Base-by-base conservation (phyloP, 2,329 filamentous ascomycete genomes). In the Diaporthe batatas region DNA sequence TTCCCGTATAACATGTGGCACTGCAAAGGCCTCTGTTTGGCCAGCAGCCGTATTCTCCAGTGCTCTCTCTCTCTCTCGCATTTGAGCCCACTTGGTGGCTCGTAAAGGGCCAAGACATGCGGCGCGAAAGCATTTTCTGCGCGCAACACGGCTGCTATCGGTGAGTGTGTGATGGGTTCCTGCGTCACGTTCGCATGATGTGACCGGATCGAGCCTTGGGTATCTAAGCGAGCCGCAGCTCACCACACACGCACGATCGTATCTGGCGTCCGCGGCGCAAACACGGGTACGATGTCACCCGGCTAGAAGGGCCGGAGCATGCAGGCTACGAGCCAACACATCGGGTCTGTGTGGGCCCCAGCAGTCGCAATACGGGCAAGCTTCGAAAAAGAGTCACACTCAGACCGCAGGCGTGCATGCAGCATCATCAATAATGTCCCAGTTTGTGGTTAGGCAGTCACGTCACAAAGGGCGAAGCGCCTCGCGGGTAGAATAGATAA, bases 261-360 rank as follows among this genome's bases (percentile, higher is more conserved):
- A 5, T 49, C 8, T 16, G 32, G 54, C n/a, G 14, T 25, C 42
- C 42, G 44, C 11, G 6, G 42, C n/a, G 16, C 14, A 39, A 47
- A 44, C 58, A 49, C 36, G 44, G 44, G 44, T 25, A 32, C 42
- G 44, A 65, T 49, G 44, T 36, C 62, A 51, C 62, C 32, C 62
- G 44, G 62, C 62, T 65, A 51, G 42, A 36, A 65, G 59, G 62
- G 44, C 62, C 62, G 62, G 44, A 65, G 12, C 21, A 51, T 65
- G 44, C 62, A 65, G 21, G 21, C 44, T 42, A 49, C 32, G 29
- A 21, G 44, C 62, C 62, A 51, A 65, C 62, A 16, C 62, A 65
- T 65, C 62, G 44, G 32, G 32, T 65, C 16, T 51, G 49, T 44
- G 62, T 65, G 44, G 62, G 62, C 59, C 62, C 62, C 36, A 18